Base-by-base conservation (phyloP, 495 filamentous ascomycete genomes). In the Venustampulla echinocandica region DNA sequence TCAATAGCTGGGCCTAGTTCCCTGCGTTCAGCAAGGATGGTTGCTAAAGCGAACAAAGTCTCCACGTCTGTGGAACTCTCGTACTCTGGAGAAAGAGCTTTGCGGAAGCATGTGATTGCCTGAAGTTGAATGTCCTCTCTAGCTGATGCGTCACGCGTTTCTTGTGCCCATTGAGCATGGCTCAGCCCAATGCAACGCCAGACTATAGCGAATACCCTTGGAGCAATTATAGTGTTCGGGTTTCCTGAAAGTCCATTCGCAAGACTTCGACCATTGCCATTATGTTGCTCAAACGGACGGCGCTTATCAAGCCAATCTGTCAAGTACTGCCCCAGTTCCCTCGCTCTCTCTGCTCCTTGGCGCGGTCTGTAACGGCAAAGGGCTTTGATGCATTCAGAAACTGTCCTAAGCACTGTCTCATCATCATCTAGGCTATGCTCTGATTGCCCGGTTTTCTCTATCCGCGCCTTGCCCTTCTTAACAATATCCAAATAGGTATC, bases 401-500 rank as follows among this genome's bases (percentile, higher is more conserved):
- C 74, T 17, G 88, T 95, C 47, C 76, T 70, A 11, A 98, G 61
- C 14, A 90, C 69, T 2, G 70, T 81, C 14, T 76, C 79, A 58
- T 93, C 83, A 27, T 80, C 74, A 56, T 97, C 93, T 25, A 95
- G 65, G 42, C 80, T 77, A 22, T 77, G 71, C 48, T 88, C 87
- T 2, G 58, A 57, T 49, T 85, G 76, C 2, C 85, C 87, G 17
- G 77, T 79, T 58, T 90, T 93, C 42, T 84, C 76, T 4, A 84
- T 78, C 22, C 89, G 70, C 10, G 84, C 84, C 62, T 88, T 92
- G 34, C 80, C 86, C 54, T 80, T 82, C 30, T 75, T 80, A 28
- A 94, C 75, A 41, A 97, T 82, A 41, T 93, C 85, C 14, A 94
- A 67, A 64, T 96, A 98, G 0, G 89, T 86, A 61, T 90, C 80